These are phyloP conservation scores for Psilocybe mexicana DNA, from an alignment of 1,284 basidiomycete species.

Conservation along the genomic window DNA sequence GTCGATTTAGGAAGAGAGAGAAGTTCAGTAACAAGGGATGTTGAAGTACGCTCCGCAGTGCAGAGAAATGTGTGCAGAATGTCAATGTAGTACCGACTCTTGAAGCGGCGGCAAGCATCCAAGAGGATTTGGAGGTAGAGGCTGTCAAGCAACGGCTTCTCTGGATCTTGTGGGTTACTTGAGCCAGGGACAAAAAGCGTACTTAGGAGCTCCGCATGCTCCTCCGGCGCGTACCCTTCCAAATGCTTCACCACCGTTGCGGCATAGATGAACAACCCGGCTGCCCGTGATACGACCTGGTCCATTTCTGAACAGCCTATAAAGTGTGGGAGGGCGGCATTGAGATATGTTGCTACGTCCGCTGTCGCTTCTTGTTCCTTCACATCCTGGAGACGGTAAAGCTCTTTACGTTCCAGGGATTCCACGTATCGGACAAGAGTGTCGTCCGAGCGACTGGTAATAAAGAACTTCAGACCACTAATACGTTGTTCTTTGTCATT, in stretches of 20 bases:
- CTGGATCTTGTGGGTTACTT: background rate
- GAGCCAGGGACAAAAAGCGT: conserved; percentile 1
- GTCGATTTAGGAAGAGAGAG: conserved; percentile 1
- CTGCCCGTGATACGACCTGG: conserved; percentile 1
- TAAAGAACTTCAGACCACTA: conserved; percentile 18
- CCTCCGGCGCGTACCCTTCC: background rate
- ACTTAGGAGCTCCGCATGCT: conserved; percentile 6
- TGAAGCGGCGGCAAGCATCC: background rate
- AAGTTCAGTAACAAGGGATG: conserved; percentile 5
- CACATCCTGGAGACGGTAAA: conserved; percentile 19
- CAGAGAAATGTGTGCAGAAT: conserved; percentile 18
- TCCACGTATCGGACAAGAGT: conserved; percentile 6
- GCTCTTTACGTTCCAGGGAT: background rate
- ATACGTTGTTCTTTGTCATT: background rate
- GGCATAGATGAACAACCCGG: conserved; percentile 26
- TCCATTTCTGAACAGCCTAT: conserved; percentile 3
- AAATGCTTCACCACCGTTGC: conserved; percentile 22
- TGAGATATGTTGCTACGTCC: conserved; percentile 14
- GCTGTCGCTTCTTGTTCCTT: conserved; percentile 4
- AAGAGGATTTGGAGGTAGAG: conserved; percentile 14
- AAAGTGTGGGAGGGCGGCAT: conserved; percentile 5
- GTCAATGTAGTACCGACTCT: background rate
- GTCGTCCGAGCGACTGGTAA: conserved; percentile 18
- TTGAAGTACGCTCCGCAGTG: conserved; percentile 8
- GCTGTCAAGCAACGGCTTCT: conserved; percentile 3